Evolutionary conservation across 108 stramenopile species (phyloP).

Genomic region (Hondaea fermentalgiana): DNA sequence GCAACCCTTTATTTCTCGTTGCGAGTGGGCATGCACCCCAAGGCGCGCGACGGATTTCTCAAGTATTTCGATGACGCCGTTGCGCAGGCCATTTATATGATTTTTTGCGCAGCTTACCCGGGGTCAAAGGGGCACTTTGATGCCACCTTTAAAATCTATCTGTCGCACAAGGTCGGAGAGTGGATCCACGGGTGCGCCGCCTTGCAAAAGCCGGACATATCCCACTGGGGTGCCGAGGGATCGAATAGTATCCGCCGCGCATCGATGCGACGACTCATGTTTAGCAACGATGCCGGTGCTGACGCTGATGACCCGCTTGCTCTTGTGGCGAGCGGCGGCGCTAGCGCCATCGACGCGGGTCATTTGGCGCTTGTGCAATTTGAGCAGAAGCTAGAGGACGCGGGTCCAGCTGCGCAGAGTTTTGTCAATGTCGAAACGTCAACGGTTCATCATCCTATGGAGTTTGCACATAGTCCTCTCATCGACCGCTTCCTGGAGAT

Average conservation of each 20-base stretch:
- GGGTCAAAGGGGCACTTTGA: neutral
- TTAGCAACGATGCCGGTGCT: neutral
- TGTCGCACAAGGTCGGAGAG: neutral
- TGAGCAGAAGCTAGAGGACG: neutral
- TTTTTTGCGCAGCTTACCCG: neutral
- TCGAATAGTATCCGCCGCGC: neutral
- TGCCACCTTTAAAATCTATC: neutral
- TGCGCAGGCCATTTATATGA: neutral
- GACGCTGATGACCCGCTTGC: neutral
- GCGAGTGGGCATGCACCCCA: neutral
- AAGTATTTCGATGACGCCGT: neutral
- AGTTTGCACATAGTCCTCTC: neutral
- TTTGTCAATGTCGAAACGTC: neutral
- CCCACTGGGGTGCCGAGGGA: neutral
- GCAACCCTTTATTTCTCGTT: neutral
- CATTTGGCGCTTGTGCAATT: neutral
- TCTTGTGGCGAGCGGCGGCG: neutral
- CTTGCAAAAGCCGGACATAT: neutral
- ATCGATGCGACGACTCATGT: neutral
- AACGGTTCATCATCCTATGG: neutral
- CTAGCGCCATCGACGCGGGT: neutral
- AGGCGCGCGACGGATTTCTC: neutral
- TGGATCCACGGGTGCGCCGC: neutral
- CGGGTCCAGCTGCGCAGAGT: neutral
- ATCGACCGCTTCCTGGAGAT: neutral